phyloP scores from a whole-genome alignment of 83 land plant species.

The Diphasiastrum complanatum region DNA sequence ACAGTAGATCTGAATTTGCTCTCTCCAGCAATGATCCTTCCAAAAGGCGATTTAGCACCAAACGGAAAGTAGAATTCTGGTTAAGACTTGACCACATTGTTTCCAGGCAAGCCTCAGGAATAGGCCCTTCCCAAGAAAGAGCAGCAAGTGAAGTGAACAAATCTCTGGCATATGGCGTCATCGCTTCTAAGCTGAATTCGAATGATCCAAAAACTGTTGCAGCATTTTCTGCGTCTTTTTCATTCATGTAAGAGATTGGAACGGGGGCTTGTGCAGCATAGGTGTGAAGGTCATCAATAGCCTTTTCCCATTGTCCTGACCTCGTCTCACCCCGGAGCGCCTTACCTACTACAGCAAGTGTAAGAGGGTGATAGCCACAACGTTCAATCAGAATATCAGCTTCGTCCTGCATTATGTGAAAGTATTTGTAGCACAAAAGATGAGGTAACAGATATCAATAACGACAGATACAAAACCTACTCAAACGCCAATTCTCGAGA shows the following conservation, averaged over 20 bases:
- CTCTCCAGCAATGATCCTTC: slow-evolving; percentile 35
- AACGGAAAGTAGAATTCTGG: slow-evolving; percentile 28
- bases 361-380: slow-evolving; percentile 54
- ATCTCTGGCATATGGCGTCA: slow-evolving; percentile 29
- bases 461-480: not conserved
- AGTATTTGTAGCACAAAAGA: not conserved
- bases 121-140: slow-evolving; percentile 37
- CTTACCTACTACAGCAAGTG: slow-evolving; percentile 51
- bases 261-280: slow-evolving; percentile 49
- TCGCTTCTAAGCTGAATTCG: slow-evolving; percentile 39
- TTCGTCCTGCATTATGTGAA: slow-evolving; percentile 14
- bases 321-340: slow-evolving; percentile 42
- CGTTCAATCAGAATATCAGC: slow-evolving; percentile 41
- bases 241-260: slow-evolving; percentile 42
- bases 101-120: slow-evolving; percentile 43
- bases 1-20: slow-evolving; percentile 19
- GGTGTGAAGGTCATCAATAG: slow-evolving; percentile 37
- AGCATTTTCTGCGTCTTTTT: slow-evolving; percentile 43
- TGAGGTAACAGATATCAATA: not conserved
- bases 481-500: too few species aligned
- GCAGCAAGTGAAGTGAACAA: slow-evolving; percentile 34
- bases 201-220: slow-evolving; percentile 41
- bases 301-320: slow-evolving; percentile 49
- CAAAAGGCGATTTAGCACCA: slow-evolving; percentile 31
- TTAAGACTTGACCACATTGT: slow-evolving; percentile 33